phyloP scores from a whole-genome alignment of 2,329 filamentous ascomycete species.

The Aspergillus fumigatiaffinis region DNA sequence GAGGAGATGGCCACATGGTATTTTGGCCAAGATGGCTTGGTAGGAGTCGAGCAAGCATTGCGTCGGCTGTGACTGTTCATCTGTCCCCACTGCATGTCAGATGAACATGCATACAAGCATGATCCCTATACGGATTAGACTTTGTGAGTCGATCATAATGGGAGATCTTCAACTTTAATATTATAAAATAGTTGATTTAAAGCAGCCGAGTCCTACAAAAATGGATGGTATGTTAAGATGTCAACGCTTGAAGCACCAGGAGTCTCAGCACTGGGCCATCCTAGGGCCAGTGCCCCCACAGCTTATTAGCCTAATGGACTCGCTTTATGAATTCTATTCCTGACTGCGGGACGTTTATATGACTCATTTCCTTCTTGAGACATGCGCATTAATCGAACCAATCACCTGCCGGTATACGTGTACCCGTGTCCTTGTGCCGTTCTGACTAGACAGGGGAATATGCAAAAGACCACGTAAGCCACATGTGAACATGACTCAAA shows the following conservation, averaged over 20 bases:
- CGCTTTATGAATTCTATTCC: neutral
- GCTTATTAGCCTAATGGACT: no score
- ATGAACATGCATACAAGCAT: neutral
- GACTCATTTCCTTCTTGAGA: neutral
- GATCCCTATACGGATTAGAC: neutral
- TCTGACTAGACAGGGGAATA: neutral
- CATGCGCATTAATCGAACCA: neutral
- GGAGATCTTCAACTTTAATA: neutral
- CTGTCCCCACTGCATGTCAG: neutral
- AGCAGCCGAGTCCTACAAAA: neutral
- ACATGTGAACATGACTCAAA: no score
- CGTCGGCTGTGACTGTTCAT: neutral
- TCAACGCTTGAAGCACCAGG: no score
- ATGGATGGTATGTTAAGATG: neutral
- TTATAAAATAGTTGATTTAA: neutral
- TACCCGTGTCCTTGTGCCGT: neutral
- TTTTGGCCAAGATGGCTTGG: slow-evolving; percentile 62
- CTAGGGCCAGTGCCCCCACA: neutral
- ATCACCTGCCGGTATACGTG: neutral
- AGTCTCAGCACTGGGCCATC: no score
- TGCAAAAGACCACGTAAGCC: neutral
- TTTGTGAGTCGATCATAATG: neutral
- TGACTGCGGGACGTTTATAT: neutral
- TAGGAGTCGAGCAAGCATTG: slow-evolving; percentile 31
- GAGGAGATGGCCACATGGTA: slow-evolving; percentile 55